Conservation (phyloP, 768 basidiomycete species). For the Leccinum boreale region DNA sequence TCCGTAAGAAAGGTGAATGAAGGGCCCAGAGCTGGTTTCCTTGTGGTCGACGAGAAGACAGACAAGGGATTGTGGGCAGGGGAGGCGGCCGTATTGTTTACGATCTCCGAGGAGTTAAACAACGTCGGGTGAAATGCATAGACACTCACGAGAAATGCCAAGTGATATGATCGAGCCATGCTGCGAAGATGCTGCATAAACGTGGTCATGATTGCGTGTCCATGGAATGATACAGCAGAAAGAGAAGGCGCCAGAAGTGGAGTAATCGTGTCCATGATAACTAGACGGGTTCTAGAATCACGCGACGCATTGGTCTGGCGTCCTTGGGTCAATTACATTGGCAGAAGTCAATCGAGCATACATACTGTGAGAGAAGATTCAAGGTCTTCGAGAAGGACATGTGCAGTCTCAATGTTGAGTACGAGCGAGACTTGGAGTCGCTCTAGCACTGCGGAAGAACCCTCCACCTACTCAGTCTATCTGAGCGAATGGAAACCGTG, state of each 20-base stretch:
- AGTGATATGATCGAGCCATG: constrained; percentile 41
- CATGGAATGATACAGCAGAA: constrained; percentile 65
- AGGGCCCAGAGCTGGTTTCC: constrained; percentile 73
- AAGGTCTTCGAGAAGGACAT: constrained; percentile 48
- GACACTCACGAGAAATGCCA: constrained; percentile 53
- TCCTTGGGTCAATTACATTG: constrained; percentile 1
- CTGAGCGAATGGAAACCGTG: neutral
- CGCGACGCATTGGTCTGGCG: constrained; percentile 9
- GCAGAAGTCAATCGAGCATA: neutral
- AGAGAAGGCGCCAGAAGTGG: constrained; percentile 60
- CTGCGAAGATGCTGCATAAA: constrained; percentile 64
- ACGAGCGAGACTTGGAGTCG: constrained; percentile 57
- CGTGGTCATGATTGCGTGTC: constrained; percentile 69
- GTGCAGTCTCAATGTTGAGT: constrained; percentile 55
- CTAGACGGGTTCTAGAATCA: constrained; percentile 33
- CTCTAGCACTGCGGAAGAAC: constrained; percentile 40
- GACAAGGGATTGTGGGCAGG: constrained; percentile 32
- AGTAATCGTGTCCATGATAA: constrained; percentile 68
- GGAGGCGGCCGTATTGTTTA: constrained; percentile 51
- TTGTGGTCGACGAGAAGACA: constrained; percentile 34
- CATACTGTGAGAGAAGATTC: constrained; percentile 29
- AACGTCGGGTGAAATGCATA: neutral
- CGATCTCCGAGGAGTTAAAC: constrained; percentile 40
- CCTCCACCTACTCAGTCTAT: constrained; percentile 21
- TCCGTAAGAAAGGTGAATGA: constrained; percentile 73